A percentile compares a stretch with the other conserved stretches of the same genome.
Conservation (phyloP, 768 basidiomycete genomes). For the Lactarius quietus region DNA sequence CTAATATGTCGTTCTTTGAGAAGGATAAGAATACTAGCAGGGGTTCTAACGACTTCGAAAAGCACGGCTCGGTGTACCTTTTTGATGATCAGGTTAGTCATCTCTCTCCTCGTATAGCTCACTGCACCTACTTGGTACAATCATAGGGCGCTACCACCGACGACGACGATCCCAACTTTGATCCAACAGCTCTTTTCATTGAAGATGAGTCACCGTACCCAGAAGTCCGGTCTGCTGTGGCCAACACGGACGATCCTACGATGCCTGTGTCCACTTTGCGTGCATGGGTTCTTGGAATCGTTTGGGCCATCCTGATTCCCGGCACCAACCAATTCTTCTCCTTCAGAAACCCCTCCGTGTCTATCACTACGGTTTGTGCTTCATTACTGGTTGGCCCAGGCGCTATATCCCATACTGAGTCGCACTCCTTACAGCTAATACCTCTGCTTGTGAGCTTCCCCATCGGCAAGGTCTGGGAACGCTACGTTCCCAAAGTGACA, state of each 20-base stretch:
- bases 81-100: not conserved
- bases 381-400: not conserved
- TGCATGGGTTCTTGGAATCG: no score
- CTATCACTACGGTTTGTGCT: slow-evolving; percentile 29
- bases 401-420: not conserved
- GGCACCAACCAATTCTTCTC: no score
- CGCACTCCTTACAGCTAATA: slow-evolving; percentile 40
- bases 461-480: slow-evolving; percentile 56
- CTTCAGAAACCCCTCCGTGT: slow-evolving; percentile 27
- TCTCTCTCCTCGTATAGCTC: no score
- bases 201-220: no score
- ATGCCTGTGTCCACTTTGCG: no score
- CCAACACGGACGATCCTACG: no score
- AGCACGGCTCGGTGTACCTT: not conserved
- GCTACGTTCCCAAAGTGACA: slow-evolving; percentile 47
- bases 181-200: no score
- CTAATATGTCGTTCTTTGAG: slow-evolving; percentile 22
- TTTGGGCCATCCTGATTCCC: no score
- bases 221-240: no score
- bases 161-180: no score
- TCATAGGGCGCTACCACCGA: no score
- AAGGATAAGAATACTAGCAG: slow-evolving; percentile 31
- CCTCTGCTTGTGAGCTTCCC: slow-evolving; percentile 70
- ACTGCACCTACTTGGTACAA: no score
- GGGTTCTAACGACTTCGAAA: slow-evolving; percentile 25